Percentiles rank a stretch among this genome's conserved stretches.
Conservation (phyloP, 2,329 filamentous ascomycete genomes). For the Aspergillus neoniger region DNA sequence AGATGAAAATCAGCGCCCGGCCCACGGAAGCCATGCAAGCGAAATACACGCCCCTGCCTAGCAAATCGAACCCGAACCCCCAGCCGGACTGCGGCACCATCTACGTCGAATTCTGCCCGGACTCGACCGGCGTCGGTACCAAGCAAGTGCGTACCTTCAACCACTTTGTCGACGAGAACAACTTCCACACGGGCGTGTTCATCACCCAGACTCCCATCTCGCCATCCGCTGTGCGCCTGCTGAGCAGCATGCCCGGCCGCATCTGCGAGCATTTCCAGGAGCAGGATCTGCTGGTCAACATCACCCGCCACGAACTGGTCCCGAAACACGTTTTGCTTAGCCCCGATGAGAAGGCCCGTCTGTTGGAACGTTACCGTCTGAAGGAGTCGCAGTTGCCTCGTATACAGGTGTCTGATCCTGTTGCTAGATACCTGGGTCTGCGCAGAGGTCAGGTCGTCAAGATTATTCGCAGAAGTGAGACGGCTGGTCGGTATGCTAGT, state of each 20-base stretch:
- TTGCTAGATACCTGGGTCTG: slow-evolving; percentile 87
- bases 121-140: slow-evolving; percentile 74
- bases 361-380: slow-evolving; percentile 86
- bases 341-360: slow-evolving; percentile 80
- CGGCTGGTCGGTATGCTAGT: slow-evolving; percentile 92
- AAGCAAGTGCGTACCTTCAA: slow-evolving; percentile 91
- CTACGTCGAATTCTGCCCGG: slow-evolving; percentile 88
- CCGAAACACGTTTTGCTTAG: slow-evolving; percentile 90
- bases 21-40: slow-evolving; percentile 81
- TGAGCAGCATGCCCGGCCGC: slow-evolving; percentile 73
- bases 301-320: slow-evolving; percentile 95
- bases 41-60: slow-evolving; percentile 73
- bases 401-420: slow-evolving; percentile 87
- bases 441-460: slow-evolving; percentile 94
- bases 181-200: slow-evolving; percentile 88
- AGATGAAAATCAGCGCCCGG: slow-evolving; percentile 84
- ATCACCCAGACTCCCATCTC: slow-evolving; percentile 81
- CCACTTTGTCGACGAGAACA: slow-evolving; percentile 74
- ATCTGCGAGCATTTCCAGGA: slow-evolving; percentile 95
- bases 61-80: slow-evolving; percentile 70
- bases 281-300: slow-evolving; percentile 94
- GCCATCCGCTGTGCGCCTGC: slow-evolving; percentile 81
- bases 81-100: slow-evolving; percentile 78
- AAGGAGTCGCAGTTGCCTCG: slow-evolving; percentile 97
- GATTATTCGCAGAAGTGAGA: slow-evolving; percentile 95